Evolutionary conservation across 345 rosid species (phyloP), one percentile per base, ranked within the genome.

Genomic region (Stellera chamaejasme): DNA sequence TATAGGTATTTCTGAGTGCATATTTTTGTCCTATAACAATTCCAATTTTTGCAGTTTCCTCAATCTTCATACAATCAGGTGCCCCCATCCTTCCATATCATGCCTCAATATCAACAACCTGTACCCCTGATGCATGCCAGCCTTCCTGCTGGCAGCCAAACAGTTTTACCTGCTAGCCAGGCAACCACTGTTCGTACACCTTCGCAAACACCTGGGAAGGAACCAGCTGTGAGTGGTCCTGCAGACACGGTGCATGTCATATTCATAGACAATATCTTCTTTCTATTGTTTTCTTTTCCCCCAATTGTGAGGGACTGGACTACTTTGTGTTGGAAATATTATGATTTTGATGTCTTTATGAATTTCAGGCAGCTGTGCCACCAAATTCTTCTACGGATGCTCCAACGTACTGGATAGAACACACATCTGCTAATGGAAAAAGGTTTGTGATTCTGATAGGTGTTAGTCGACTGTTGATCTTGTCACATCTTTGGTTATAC

Each of bases 331-430:
- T 8, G 19, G 27, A 25, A 16, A 43, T 63, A 43, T 50, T 11
- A 4, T 43, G 25, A 19, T 19, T 57, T 23, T 50, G 45, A 51
- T 48, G 51, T 53, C 39, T 32, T 55, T 56, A 54, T 46, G 36
- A 58, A 61, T 62, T 75, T 58, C 72, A 82, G 86, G 73, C 64
- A 53, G 45, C 67, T 55, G 19, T 65, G 56, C 81, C 71, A 68
- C 79, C 70, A 55, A 75, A 67, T 58, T 69, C 82, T 49, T 45
- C 66, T 36, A 76, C 66, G 63, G 80, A 57, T 66, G 72, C 64
- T 47, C 59, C 52, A 61, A 74, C 80, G 51, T 90, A 89, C 62
- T 93, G 99, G 99, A 74, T 75, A 62, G 97, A 89, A 74, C 99
- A 93, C 71, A 64, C 71, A 32, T 79, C 92, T 73, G 77, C 85